phyloP scores from a whole-genome alignment of 2,329 filamentous ascomycete genomes.

The Claviceps spartinae region DNA sequence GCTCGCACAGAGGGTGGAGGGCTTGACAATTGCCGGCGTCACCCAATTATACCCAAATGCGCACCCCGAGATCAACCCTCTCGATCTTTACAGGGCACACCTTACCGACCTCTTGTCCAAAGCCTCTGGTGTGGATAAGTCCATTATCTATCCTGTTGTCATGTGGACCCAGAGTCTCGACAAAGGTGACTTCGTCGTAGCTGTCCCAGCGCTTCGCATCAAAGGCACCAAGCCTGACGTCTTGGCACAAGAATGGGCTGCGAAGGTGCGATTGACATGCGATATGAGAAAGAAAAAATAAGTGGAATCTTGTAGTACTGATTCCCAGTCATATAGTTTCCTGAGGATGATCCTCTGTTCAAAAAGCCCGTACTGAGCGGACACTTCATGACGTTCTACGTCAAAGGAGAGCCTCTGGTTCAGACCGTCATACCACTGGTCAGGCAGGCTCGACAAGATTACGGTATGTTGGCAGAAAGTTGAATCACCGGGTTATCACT shows the following conservation, averaged over 20 bases:
- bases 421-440: constrained; percentile 57
- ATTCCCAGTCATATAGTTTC: constrained; percentile 37
- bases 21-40: constrained; percentile 4
- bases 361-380: constrained; percentile 54
- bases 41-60: constrained; percentile 34
- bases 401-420: constrained; percentile 55
- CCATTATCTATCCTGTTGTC: constrained; percentile 60
- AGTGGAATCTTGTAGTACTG: not conserved
- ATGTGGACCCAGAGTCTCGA: constrained; percentile 70
- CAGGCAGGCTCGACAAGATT: constrained; percentile 44
- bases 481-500: not conserved
- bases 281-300: not conserved
- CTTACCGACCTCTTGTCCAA: constrained; percentile 54
- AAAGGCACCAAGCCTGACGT: constrained; percentile 55
- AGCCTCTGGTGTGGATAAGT: constrained; percentile 55
- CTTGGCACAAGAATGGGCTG: constrained; percentile 47
- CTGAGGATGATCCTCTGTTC: constrained; percentile 59
- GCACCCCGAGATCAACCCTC: constrained; percentile 57
- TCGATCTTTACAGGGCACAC: constrained; percentile 69
- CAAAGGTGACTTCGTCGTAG: constrained; percentile 69
- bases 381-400: constrained; percentile 67
- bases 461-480: constrained; percentile 11
- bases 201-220: constrained; percentile 65
- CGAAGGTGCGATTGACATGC: constrained; percentile 33
- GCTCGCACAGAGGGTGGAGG: constrained; percentile 7